phyloP scores from a whole-genome alignment of 2,329 filamentous ascomycete genomes.

The Fusarium abutilonis region DNA sequence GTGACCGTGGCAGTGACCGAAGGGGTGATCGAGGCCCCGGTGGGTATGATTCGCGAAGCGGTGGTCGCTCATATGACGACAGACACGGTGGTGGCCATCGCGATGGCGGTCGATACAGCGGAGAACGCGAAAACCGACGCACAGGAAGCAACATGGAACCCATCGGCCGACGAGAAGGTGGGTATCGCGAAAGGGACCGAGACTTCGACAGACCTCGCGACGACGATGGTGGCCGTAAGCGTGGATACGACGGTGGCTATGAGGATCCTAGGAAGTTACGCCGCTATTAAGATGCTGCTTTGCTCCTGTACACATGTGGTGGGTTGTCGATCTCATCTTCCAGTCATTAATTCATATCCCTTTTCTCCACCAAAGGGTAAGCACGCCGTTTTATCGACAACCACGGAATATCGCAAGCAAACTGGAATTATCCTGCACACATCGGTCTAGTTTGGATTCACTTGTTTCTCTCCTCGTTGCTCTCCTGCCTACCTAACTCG shows the following conservation, averaged over 20 bases:
- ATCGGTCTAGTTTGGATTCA: neutral
- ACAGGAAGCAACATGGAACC: slow-evolving; percentile 87
- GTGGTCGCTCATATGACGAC: slow-evolving; percentile 70
- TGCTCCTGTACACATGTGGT: slow-evolving; percentile 31
- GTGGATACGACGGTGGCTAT: slow-evolving; percentile 80
- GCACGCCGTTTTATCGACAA: slow-evolving; percentile 24
- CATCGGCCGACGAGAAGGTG: slow-evolving; percentile 73
- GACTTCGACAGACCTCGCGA: slow-evolving; percentile 66
- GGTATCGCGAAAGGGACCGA: slow-evolving; percentile 62
- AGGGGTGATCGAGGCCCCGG: slow-evolving; percentile 63
- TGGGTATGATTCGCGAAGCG: slow-evolving; percentile 64
- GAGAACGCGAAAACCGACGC: slow-evolving; percentile 60
- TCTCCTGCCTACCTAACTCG: slow-evolving; percentile 17
- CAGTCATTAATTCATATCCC: slow-evolving; percentile 33
- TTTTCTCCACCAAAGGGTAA: slow-evolving; percentile 41
- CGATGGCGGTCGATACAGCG: slow-evolving; percentile 49
- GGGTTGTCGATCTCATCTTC: slow-evolving; percentile 39
- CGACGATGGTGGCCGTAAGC: slow-evolving; percentile 68
- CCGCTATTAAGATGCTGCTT: slow-evolving; percentile 59
- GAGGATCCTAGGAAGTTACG: slow-evolving; percentile 79
- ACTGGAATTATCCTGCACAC: slow-evolving; percentile 4
- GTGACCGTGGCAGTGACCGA: slow-evolving; percentile 54
- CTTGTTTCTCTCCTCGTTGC: slow-evolving; percentile 1
- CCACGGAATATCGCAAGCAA: slow-evolving; percentile 4
- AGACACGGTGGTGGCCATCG: slow-evolving; percentile 62